These are phyloP conservation scores for Sergeia podlipaevii DNA, from an alignment of 208 protist species.

Conservation along the genomic window DNA sequence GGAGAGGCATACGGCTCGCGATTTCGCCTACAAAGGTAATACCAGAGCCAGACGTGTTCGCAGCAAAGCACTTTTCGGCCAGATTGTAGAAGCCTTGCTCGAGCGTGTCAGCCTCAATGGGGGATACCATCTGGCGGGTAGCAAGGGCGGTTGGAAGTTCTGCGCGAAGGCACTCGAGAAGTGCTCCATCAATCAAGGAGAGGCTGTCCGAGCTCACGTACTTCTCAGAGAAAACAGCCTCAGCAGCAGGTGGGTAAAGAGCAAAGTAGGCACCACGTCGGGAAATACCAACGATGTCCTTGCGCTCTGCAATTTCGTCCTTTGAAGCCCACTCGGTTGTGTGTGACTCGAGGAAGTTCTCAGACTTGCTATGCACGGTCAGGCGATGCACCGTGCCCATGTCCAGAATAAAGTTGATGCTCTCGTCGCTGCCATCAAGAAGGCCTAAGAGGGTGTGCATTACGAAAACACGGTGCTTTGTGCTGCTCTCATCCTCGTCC, in stretches of 20 bases:
- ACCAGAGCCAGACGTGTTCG: constrained; percentile 30
- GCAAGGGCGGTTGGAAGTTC: constrained; percentile 45
- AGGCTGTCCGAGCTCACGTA: constrained; percentile 13
- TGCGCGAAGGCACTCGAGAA: constrained; percentile 71
- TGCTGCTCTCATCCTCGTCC: constrained; percentile 2
- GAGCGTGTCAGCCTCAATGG: constrained; percentile 49
- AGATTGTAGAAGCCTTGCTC: constrained; percentile 67
- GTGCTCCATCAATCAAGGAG: constrained; percentile 61
- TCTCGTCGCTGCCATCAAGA: constrained; percentile 46
- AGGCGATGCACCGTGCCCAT: constrained; percentile 63
- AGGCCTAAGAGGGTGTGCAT: constrained; percentile 24
- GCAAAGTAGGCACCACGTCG: constrained; percentile 65
- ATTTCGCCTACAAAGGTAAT: constrained; percentile 87
- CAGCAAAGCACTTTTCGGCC: constrained; percentile 72
- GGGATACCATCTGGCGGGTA: constrained; percentile 24
- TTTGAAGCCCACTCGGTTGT: constrained; percentile 71
- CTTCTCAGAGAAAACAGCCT: constrained; percentile 34
- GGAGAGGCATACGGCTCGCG: constrained; percentile 61
- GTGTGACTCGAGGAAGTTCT: constrained; percentile 65
- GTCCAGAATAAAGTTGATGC: constrained; percentile 73
- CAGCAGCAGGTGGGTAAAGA: constrained; percentile 58
- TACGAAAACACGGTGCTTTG: constrained; percentile 66
- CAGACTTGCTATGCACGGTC: constrained; percentile 49
- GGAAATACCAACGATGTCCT: constrained; percentile 27
- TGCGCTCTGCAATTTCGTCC: constrained; percentile 56